These are phyloP conservation scores for Nemania sp. DNA, from an alignment of 2,329 filamentous ascomycete species.

Conservation along the genomic window DNA sequence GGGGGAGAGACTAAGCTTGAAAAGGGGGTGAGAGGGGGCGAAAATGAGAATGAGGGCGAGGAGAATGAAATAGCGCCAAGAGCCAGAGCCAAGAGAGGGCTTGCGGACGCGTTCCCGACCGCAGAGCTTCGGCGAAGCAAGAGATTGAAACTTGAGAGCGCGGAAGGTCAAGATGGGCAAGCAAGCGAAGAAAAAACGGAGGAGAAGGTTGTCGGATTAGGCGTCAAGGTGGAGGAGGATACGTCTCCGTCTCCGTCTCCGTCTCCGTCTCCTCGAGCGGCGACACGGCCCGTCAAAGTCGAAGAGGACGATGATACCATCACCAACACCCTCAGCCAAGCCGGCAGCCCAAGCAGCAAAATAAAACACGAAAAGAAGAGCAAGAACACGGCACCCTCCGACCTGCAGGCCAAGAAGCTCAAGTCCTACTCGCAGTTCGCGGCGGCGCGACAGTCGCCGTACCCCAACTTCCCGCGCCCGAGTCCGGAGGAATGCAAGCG, in stretches of 20 bases:
- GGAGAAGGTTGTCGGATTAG: background rate
- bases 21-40: background rate
- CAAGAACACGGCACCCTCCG: conserved; percentile 16
- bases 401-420: conserved; percentile 49
- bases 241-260: too few relatives aligned
- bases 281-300: conserved; percentile 2
- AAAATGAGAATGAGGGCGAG: background rate
- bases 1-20: background rate
- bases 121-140: conserved; percentile 21
- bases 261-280: background rate
- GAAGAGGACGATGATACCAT: conserved; percentile 3
- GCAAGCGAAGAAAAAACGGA: background rate
- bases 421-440: conserved; percentile 48
- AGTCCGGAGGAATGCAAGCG: conserved; percentile 69
- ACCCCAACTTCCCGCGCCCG: conserved; percentile 68
- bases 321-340: background rate
- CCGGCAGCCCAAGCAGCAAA: background rate
- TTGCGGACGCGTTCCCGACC: background rate
- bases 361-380: background rate
- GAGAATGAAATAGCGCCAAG: background rate
- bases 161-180: background rate
- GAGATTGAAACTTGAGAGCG: conserved; percentile 7
- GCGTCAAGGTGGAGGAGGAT: conserved; percentile 8
- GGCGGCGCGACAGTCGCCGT: conserved; percentile 56
- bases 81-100: conserved; percentile 19